These are phyloP conservation scores for Leucogyrophana mollusca DNA, from an alignment of 768 basidiomycete species.

Conservation along the genomic window DNA sequence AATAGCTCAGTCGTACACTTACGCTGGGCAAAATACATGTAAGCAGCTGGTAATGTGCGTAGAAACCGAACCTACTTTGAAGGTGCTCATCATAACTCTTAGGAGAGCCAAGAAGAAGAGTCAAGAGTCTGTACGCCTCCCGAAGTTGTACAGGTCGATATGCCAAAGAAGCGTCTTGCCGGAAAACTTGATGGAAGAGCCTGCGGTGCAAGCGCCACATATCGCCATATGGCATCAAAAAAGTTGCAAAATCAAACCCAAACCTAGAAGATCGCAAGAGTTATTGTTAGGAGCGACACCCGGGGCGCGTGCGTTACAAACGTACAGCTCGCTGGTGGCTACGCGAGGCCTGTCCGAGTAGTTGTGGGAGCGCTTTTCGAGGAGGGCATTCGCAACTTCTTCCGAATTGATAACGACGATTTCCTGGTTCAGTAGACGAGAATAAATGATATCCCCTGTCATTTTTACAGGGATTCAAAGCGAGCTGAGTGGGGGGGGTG, in stretches of 20 bases:
- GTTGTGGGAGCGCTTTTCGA: constrained; percentile 36
- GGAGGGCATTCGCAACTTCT: constrained; percentile 28
- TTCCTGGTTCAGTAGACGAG: constrained; percentile 23
- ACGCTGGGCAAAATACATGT: constrained; percentile 12
- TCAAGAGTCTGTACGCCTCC: constrained; percentile 8
- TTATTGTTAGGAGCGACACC: no score
- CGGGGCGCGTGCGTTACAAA: not conserved
- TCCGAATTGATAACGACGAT: constrained; percentile 34
- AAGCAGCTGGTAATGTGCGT: not conserved
- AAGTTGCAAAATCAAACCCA: constrained; percentile 13
- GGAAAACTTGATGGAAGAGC: constrained; percentile 18
- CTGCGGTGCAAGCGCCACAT: constrained; percentile 17
- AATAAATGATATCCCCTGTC: constrained; percentile 31
- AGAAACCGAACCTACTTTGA: constrained; percentile 4
- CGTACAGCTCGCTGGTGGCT: constrained; percentile 30
- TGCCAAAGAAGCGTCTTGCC: constrained; percentile 2
- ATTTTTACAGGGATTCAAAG: not conserved
- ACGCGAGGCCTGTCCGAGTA: constrained; percentile 43
- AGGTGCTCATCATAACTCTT: constrained; percentile 5
- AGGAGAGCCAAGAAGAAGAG: constrained; percentile 3
- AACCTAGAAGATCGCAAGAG: constrained; percentile 7
- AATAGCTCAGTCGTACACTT: not conserved
- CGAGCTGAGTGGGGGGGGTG: not conserved
- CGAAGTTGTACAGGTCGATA: constrained; percentile 10
- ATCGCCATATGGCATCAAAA: constrained; percentile 17